Percentiles rank a stretch among this genome's conserved stretches.
phyloP scores from a whole-genome alignment of 306 rosid species.

The Gillenia trifoliata region DNA sequence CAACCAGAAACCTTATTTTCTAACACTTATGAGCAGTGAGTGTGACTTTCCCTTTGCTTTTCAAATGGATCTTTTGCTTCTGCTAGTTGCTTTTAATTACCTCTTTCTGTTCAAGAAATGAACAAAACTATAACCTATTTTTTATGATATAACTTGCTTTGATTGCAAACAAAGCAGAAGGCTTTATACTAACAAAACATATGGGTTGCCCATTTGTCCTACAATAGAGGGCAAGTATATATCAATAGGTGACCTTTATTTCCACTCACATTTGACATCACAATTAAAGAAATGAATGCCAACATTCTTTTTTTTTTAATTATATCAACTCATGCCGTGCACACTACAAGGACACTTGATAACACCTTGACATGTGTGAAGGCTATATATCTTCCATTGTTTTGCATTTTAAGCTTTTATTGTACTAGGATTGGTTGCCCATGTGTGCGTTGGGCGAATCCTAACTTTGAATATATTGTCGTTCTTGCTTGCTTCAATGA shows the following conservation, averaged over 20 bases:
- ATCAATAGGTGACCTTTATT: neutral
- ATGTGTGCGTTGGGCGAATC: neutral
- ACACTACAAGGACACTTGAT: neutral
- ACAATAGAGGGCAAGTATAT: neutral
- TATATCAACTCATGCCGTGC: neutral
- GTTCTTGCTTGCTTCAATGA: neutral
- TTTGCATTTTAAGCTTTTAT: neutral
- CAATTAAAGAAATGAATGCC: neutral
- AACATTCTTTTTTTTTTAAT: neutral
- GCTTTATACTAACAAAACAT: neutral
- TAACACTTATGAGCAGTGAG: constrained; percentile 1
- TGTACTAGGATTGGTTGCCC: neutral
- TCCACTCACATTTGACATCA: neutral
- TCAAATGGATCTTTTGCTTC: neutral
- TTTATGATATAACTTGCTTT: constrained; percentile 28
- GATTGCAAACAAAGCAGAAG: constrained; percentile 44
- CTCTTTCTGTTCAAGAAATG: constrained; percentile 16
- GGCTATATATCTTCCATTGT: neutral
- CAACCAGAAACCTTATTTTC: neutral
- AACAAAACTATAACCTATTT: constrained; percentile 14
- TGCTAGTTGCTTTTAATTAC: constrained; percentile 6
- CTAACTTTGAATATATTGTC: neutral
- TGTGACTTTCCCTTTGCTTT: neutral
- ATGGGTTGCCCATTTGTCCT: neutral
- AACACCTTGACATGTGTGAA: neutral